Conservation (phyloP, 2,329 filamentous ascomycete genomes). For the Colletotrichum simmondsii region DNA sequence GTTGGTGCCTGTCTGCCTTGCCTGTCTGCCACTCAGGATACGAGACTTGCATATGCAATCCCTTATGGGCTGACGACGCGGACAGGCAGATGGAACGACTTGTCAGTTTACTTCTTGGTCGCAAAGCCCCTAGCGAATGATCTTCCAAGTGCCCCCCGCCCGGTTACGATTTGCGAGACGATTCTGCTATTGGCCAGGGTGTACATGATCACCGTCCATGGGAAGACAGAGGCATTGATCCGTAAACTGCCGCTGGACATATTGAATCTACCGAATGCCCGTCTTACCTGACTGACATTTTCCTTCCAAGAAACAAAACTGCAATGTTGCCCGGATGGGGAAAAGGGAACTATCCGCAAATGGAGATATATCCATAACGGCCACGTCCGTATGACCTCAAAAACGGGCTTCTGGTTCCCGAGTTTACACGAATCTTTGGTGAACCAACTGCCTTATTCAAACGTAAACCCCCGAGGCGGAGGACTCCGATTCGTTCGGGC, state of each 20-base stretch:
- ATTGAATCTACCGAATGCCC: neutral
- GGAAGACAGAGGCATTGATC: too few relatives aligned
- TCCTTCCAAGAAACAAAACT: neutral
- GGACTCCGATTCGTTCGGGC: neutral
- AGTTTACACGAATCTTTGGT: neutral
- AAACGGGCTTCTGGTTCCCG: neutral
- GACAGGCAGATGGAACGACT: neutral
- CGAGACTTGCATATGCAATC: slow-evolving; percentile 1
- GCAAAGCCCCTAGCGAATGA: neutral
- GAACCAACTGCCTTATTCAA: neutral
- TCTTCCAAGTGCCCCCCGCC: too few relatives aligned
- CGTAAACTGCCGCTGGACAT: too few relatives aligned
- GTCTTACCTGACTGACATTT: neutral
- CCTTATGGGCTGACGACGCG: neutral
- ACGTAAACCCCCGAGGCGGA: neutral
- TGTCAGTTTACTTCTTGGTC: neutral
- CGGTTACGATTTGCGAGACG: too few relatives aligned
- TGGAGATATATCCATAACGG: neutral
- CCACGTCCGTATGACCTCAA: neutral
- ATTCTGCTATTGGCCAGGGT: too few relatives aligned
- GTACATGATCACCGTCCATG: too few relatives aligned
- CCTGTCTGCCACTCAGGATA: neutral
- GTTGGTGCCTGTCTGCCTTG: neutral
- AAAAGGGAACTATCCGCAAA: neutral
- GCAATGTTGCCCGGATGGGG: neutral